phyloP scores from a whole-genome alignment of 2,329 filamentous ascomycete genomes.

The Microdochium paspali region DNA sequence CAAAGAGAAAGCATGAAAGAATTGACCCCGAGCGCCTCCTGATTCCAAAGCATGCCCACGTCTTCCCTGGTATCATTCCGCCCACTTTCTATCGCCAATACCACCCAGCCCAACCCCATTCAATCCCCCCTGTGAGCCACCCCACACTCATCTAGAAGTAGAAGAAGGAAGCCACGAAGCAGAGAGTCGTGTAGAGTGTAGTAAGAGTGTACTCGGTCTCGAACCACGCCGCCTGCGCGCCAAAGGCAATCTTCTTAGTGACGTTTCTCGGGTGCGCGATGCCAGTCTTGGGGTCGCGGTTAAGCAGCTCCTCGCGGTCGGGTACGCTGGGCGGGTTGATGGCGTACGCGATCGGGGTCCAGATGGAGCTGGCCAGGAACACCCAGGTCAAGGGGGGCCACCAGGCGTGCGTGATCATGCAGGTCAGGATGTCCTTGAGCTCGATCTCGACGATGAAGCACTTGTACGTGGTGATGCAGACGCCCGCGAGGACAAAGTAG shows the following conservation, averaged over 20 bases:
- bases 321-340: slow-evolving; percentile 50
- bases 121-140: background rate
- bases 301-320: slow-evolving; percentile 45
- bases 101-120: background rate
- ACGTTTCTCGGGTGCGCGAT: slow-evolving; percentile 37
- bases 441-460: slow-evolving; percentile 30
- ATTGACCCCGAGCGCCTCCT: background rate
- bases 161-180: slow-evolving; percentile 29
- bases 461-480: slow-evolving; percentile 39
- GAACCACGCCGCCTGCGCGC: slow-evolving; percentile 43
- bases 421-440: slow-evolving; percentile 32
- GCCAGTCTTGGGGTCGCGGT: slow-evolving; percentile 42
- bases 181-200: slow-evolving; percentile 36
- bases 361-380: slow-evolving; percentile 43
- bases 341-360: slow-evolving; percentile 51
- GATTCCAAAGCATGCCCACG: background rate
- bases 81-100: background rate
- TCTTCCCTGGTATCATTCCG: background rate
- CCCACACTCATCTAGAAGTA: background rate
- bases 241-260: slow-evolving; percentile 46
- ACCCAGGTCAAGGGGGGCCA: slow-evolving; percentile 53
- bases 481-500: slow-evolving; percentile 39
- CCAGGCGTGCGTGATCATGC: slow-evolving; percentile 49
- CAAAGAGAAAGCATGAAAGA: background rate
- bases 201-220: slow-evolving; percentile 43